Base-by-base conservation (phyloP, 2,329 filamentous ascomycete genomes). In the Phialophora expanda region DNA sequence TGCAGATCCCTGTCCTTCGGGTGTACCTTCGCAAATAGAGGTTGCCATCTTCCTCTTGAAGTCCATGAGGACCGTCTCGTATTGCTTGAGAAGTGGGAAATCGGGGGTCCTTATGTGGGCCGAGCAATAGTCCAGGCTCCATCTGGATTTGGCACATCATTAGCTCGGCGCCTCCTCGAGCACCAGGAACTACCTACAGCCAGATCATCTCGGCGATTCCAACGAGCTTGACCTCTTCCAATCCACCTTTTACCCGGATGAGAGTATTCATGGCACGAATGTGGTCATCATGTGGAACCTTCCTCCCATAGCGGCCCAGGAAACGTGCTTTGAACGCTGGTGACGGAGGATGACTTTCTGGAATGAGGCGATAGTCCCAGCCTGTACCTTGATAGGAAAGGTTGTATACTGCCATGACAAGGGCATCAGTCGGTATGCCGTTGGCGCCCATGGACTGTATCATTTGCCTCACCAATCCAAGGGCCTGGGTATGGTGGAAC, bases 181-280 rank as follows among this genome's bases (percentile, higher is more conserved):
- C 28, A 24, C 14, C 34, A 26, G 34, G 30, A 9, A 32, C 8
- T 28, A 59, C 56, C n/a, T 48, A 59, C 56, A 59, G 28, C 56
- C 56, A 59, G 44, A 59, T 59, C 56, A 59, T 59, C 30, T 59
- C 56, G 3, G 56, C 56, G 30, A 59, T 59, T 7, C 56, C 56
- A 24, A 32, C 30, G 20, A 59, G 56, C 32, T 50, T 14, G 28
- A 59, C 20, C 24, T 59, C 38, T 32, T 59, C 38, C 30, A 59
- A 50, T 28, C 56, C 56, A 30, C 56, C 56, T 28, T 59, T 59
- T 8, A 41, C 56, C 5, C 46, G 38, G n/a, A 59, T 59, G 38
- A 59, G 56, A 44, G 46, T 28, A 7, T 59, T 59, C 41, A 59
- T 46, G 22, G 56, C 56, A 22, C 56, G 56, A 4, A 59, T 50